Evolutionary conservation across 176 grass and related monocot species (phyloP).

Genomic region (Carex pumila): DNA sequence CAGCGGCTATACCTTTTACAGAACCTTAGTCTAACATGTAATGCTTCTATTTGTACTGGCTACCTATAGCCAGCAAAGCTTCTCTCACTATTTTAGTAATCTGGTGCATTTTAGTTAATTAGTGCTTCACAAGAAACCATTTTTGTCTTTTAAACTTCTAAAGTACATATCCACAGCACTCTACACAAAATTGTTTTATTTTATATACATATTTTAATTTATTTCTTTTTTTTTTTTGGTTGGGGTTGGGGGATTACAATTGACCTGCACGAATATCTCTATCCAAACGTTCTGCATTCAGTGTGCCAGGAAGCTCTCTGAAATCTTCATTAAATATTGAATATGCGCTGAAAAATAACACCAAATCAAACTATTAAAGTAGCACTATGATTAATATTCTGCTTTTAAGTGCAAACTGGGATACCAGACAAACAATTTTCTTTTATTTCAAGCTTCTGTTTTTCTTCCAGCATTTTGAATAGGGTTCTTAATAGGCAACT

Average conservation of each 20-base stretch:
- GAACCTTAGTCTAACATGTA: not conserved
- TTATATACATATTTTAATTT: not conserved
- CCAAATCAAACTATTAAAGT: not conserved
- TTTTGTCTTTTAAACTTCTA: not conserved
- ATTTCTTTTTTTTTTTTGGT: not conserved
- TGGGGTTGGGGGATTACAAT: slow-evolving; percentile 27
- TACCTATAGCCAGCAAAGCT: not conserved
- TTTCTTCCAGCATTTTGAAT: slow-evolving; percentile 3
- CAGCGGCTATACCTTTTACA: not conserved
- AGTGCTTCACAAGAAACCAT: not conserved
- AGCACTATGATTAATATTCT: not conserved
- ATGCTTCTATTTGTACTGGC: not conserved
- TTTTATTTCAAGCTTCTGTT: not conserved
- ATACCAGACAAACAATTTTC: not conserved
- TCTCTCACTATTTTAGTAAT: slow-evolving; percentile 1
- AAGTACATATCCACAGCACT: slow-evolving; percentile 3
- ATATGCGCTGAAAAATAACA: slow-evolving; percentile 66
- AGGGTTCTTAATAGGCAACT: not conserved
- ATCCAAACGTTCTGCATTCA: slow-evolving; percentile 86
- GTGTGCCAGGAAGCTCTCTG: slow-evolving; percentile 83
- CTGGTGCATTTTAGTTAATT: not conserved
- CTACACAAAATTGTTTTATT: not conserved
- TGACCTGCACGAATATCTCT: slow-evolving; percentile 80
- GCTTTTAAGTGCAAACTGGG: not conserved
- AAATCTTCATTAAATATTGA: slow-evolving; percentile 99